Conservation (phyloP, 257 asterid species). For the Plantago major region DNA sequence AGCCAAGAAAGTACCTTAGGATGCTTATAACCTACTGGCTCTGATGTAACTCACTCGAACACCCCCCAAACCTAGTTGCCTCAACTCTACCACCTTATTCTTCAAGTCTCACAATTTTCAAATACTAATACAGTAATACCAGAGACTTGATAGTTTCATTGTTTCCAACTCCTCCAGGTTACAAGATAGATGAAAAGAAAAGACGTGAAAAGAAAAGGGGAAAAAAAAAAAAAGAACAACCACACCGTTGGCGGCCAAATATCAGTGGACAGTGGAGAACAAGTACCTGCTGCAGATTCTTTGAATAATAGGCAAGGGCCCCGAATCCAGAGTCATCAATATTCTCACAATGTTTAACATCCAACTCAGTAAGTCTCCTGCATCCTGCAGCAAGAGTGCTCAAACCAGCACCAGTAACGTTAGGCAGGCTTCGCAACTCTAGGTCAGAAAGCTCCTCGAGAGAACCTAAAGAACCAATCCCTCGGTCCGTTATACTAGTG, state of each 20-base stretch:
- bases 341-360: constrained; percentile 48
- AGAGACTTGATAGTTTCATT: too few relatives aligned
- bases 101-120: too few relatives aligned
- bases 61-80: not conserved
- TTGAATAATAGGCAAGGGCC: constrained; percentile 62
- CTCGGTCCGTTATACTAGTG: constrained; percentile 42
- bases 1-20: too few relatives aligned
- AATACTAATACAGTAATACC: too few relatives aligned
- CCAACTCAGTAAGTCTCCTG: constrained; percentile 54
- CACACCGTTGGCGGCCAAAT: not conserved
- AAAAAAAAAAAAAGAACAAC: not conserved
- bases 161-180: too few relatives aligned
- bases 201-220: too few relatives aligned
- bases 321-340: constrained; percentile 60
- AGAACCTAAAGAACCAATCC: constrained; percentile 42
- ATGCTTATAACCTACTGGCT: not conserved
- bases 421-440: constrained; percentile 49
- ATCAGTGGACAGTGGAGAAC: not conserved
- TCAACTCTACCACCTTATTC: not conserved
- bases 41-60: not conserved
- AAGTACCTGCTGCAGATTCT: constrained; percentile 65
- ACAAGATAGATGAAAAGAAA: too few relatives aligned
- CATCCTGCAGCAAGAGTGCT: constrained; percentile 59
- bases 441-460: constrained; percentile 42
- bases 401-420: constrained; percentile 52